Conservation (phyloP, 2,329 filamentous ascomycete species). For the Aspergillus melleus region DNA sequence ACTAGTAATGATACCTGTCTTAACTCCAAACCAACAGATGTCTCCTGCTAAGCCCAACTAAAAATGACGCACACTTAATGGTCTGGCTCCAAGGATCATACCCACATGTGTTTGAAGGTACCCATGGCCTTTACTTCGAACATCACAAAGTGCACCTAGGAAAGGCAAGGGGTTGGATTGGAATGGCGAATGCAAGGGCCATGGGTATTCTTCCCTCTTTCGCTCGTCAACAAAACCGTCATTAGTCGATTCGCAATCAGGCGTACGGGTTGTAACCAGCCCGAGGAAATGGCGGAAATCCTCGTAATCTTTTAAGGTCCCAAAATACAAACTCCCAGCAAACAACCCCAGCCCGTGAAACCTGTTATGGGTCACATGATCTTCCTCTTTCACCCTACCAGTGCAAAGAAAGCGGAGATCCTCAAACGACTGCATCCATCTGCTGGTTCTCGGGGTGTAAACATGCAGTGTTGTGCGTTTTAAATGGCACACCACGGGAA, state of each 20-base stretch:
- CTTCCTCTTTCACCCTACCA: constrained; percentile 3
- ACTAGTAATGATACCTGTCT: too few relatives aligned
- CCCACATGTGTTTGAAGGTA: constrained; percentile 48
- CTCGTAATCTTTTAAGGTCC: constrained; percentile 54
- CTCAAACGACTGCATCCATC: constrained; percentile 44
- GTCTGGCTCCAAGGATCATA: constrained; percentile 33
- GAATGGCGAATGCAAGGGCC: constrained; percentile 33
- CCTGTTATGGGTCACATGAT: constrained; percentile 6
- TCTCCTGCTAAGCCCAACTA: too few relatives aligned
- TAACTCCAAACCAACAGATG: too few relatives aligned
- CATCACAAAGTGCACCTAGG: constrained; percentile 35
- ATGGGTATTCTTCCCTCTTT: constrained; percentile 21
- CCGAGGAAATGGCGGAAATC: constrained; percentile 19
- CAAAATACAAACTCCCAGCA: constrained; percentile 65
- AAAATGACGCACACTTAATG: constrained; percentile 24
- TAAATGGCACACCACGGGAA: constrained; percentile 41
- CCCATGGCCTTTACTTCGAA: constrained; percentile 43
- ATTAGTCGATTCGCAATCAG: constrained; percentile 11
- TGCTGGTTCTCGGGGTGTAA: constrained; percentile 49
- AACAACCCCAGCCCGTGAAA: constrained; percentile 60
- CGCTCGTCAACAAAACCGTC: constrained; percentile 31
- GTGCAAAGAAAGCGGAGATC: constrained; percentile 46
- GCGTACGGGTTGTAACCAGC: constrained; percentile 42
- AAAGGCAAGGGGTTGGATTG: constrained; percentile 41
- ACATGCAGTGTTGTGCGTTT: constrained; percentile 47